phyloP scores from a whole-genome alignment of 139 green algal species.

The Spirogloea muscicola region DNA sequence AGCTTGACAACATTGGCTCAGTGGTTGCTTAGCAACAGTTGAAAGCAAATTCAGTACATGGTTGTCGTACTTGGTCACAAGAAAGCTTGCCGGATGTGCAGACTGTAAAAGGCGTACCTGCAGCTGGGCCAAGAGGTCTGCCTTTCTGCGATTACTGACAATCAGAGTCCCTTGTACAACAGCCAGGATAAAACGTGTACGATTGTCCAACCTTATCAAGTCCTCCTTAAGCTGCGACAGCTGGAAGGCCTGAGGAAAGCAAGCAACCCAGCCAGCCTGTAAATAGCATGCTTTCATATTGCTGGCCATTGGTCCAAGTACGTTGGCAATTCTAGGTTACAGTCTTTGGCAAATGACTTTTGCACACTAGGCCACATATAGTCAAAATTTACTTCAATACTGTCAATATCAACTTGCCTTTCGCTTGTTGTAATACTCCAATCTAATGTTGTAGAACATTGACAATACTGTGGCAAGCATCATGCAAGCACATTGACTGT shows the following conservation, averaged over 20 bases:
- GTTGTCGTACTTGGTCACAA: slow-evolving; percentile 9
- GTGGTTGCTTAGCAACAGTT: too few species aligned
- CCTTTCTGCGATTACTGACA: slow-evolving; percentile 79
- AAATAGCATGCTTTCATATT: too few species aligned
- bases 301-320: background rate
- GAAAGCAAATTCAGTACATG: too few species aligned
- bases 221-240: slow-evolving; percentile 55
- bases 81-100: background rate
- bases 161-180: slow-evolving; percentile 79
- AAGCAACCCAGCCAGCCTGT: background rate
- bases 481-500: too few species aligned
- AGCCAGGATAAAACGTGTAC: slow-evolving; percentile 86
- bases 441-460: slow-evolving; percentile 86
- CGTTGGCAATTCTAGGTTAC: background rate
- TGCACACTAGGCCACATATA: too few species aligned
- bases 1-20: slow-evolving; percentile 7
- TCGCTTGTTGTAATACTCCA: slow-evolving; percentile 82
- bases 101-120: slow-evolving; percentile 18
- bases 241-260: slow-evolving; percentile 22
- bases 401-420: slow-evolving; percentile 49
- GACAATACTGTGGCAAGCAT: too few species aligned
- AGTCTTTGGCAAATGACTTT: too few species aligned
- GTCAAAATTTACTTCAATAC: too few species aligned
- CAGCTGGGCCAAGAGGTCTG: slow-evolving; percentile 81
- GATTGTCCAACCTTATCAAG: slow-evolving; percentile 75